phyloP scores from a whole-genome alignment of 148 eudicot species.

The Euryodendron excelsum region DNA sequence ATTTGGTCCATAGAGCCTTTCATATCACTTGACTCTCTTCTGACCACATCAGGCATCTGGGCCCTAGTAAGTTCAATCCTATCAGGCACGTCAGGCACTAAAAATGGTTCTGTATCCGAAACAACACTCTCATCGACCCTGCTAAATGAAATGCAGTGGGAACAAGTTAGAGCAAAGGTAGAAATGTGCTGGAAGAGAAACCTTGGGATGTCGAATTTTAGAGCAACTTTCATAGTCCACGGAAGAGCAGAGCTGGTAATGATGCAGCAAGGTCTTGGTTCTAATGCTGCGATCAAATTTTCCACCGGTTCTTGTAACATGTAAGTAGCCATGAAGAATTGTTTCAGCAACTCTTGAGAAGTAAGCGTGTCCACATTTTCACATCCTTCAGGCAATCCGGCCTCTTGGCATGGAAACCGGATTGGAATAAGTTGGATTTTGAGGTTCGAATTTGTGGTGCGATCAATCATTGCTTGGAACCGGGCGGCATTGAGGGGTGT shows the following conservation, averaged over 20 bases:
- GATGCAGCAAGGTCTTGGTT: slow-evolving; percentile 23
- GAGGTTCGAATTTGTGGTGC: slow-evolving; percentile 7
- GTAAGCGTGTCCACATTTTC: slow-evolving; percentile 35
- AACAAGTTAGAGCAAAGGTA: slow-evolving; percentile 26
- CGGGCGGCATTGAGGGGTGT: slow-evolving; percentile 23
- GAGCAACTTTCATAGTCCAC: slow-evolving; percentile 29
- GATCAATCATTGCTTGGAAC: slow-evolving; percentile 11
- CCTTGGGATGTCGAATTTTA: slow-evolving; percentile 29
- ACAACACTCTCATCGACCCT: neutral
- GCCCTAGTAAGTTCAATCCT: slow-evolving; percentile 29
- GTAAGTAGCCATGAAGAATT: slow-evolving; percentile 19
- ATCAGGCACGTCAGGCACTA: slow-evolving; percentile 27
- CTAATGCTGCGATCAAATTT: neutral
- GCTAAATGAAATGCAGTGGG: slow-evolving; percentile 1
- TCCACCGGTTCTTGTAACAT: slow-evolving; percentile 23
- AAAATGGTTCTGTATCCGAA: slow-evolving; percentile 19
- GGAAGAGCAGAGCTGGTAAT: slow-evolving; percentile 25
- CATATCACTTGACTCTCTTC: neutral
- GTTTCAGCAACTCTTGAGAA: slow-evolving; percentile 11
- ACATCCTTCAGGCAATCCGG: slow-evolving; percentile 33
- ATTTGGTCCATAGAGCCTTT: neutral
- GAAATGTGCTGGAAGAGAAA: slow-evolving; percentile 24
- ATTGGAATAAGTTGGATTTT: slow-evolving; percentile 18
- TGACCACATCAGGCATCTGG: slow-evolving; percentile 17
- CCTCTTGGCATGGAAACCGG: slow-evolving; percentile 25